These are phyloP conservation scores for Ambrosia artemisiifolia DNA, from an alignment of 129 eudicot species.

Conservation along the genomic window DNA sequence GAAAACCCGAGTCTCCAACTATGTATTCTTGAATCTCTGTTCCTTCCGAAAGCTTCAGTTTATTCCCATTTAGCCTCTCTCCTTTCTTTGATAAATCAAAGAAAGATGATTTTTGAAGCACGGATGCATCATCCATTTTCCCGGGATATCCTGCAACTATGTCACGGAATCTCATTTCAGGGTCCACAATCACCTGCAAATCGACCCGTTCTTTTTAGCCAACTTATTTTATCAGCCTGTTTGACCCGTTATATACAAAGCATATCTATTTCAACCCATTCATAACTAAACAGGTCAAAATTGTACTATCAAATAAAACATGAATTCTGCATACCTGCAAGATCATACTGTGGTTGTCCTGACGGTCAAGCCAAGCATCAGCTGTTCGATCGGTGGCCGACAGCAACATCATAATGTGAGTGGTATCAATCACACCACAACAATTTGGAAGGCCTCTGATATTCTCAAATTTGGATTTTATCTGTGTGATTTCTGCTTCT, in stretches of 20 bases:
- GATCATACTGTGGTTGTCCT: constrained; percentile 76
- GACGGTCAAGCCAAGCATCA: constrained; percentile 57
- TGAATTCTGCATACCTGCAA: constrained; percentile 46
- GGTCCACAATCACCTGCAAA: constrained; percentile 69
- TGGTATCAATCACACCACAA: constrained; percentile 83
- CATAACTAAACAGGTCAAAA: not conserved
- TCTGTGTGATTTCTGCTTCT: constrained; percentile 39
- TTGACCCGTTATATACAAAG: not conserved
- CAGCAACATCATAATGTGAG: constrained; percentile 67
- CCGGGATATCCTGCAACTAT: constrained; percentile 88
- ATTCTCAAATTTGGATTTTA: constrained; percentile 64
- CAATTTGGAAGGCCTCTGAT: constrained; percentile 83
- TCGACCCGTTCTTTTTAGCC: not conserved
- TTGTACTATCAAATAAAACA: not conserved
- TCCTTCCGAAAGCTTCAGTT: constrained; percentile 43
- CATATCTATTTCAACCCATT: not conserved
- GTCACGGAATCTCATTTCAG: constrained; percentile 73
- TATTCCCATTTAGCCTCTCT: constrained; percentile 54
- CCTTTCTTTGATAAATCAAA: constrained; percentile 53
- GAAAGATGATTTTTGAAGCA: constrained; percentile 54
- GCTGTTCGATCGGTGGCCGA: constrained; percentile 40
- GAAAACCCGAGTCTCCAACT: constrained; percentile 69
- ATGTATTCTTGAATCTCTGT: constrained; percentile 56
- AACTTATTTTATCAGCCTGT: not conserved
- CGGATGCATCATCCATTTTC: constrained; percentile 54